phyloP scores from a whole-genome alignment of 495 filamentous ascomycete genomes.

The Aspergillus nidulans region DNA sequence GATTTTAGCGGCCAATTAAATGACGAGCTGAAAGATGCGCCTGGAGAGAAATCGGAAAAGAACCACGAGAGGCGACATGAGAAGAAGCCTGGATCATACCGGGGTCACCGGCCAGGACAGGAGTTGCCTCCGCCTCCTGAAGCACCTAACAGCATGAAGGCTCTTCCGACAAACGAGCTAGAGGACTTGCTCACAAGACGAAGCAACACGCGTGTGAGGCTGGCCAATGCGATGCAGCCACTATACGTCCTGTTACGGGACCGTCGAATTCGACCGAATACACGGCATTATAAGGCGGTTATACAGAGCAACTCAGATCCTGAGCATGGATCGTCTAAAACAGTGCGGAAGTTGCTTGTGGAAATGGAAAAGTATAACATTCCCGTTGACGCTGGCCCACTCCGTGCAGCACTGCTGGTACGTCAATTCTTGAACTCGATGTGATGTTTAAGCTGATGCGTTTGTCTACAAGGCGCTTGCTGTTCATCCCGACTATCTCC shows the following conservation, averaged over 20 bases:
- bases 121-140: constrained; percentile 2
- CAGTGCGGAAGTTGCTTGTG: constrained; percentile 54
- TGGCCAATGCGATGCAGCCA: constrained; percentile 26
- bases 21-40: neutral
- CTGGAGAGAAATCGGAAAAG: neutral
- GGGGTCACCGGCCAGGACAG: neutral
- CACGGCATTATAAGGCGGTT: constrained; percentile 66
- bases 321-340: constrained; percentile 57
- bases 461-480: constrained; percentile 56
- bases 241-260: constrained; percentile 50
- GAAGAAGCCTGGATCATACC: neutral
- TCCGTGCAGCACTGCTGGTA: constrained; percentile 70
- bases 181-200: constrained; percentile 26
- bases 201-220: constrained; percentile 16
- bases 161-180: constrained; percentile 19
- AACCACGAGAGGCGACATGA: neutral
- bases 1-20: neutral
- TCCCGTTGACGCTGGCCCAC: constrained; percentile 56
- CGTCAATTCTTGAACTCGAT: constrained; percentile 6
- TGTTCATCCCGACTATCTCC: constrained; percentile 79
- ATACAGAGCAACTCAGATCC: constrained; percentile 65
- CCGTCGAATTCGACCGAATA: constrained; percentile 58
- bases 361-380: constrained; percentile 66
- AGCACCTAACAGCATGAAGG: constrained; percentile 18
- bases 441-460: neutral